phyloP scores from a whole-genome alignment of 2,329 filamentous ascomycete species.

The Penicillium nordicum region DNA sequence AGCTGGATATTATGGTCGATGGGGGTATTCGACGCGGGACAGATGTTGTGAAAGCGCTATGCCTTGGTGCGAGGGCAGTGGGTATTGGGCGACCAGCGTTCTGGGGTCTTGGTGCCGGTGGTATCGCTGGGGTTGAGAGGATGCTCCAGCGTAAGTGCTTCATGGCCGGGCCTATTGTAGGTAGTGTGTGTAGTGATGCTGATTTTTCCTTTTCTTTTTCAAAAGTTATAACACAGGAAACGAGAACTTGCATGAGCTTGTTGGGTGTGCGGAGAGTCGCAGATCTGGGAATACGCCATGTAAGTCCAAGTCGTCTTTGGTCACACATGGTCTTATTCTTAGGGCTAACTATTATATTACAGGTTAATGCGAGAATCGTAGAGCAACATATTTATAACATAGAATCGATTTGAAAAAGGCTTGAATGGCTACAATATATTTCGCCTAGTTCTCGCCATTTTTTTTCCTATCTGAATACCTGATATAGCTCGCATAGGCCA shows the following conservation, averaged over 20 bases:
- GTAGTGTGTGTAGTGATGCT: neutral
- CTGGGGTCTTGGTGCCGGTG: neutral
- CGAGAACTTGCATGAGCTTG: neutral
- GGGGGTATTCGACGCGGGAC: constrained; percentile 51
- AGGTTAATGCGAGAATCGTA: neutral
- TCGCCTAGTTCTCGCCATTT: too few species aligned
- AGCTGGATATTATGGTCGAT: constrained; percentile 49
- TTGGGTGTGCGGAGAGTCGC: neutral
- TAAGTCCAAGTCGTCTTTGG: neutral
- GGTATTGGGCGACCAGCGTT: constrained; percentile 39
- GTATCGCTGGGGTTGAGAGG: neutral
- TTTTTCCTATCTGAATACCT: too few species aligned
- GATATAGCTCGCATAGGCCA: too few species aligned
- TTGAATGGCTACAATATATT: too few species aligned
- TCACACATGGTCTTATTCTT: neutral
- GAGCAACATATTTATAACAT: neutral
- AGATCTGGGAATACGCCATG: neutral
- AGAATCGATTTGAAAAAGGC: neutral
- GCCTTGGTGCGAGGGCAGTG: constrained; percentile 50
- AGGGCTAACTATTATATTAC: neutral
- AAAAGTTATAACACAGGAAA: neutral
- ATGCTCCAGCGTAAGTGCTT: neutral
- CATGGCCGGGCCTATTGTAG: neutral
- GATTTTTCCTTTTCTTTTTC: neutral
- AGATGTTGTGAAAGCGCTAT: constrained; percentile 51